Conservation (phyloP, 371 early-diverging fungal species). For the Choanephora cucurbitarum region DNA sequence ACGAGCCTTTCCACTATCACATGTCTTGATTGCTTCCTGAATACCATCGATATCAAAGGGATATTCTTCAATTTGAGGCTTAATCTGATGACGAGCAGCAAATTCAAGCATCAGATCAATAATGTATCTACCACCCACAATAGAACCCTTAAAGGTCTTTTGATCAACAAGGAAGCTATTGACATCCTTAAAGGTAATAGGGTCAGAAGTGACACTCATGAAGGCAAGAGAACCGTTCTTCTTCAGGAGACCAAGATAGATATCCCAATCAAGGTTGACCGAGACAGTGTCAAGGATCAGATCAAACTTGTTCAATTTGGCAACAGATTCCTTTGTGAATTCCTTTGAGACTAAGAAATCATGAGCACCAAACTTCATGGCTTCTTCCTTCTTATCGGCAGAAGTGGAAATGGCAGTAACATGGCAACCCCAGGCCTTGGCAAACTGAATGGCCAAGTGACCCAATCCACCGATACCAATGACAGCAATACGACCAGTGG, state of each 20-base stretch:
- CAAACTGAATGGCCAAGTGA: conserved; percentile 69
- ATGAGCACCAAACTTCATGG: conserved; percentile 68
- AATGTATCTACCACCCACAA: conserved; percentile 47
- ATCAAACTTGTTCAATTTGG: conserved; percentile 42
- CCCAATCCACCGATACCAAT: conserved; percentile 75
- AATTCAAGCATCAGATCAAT: conserved; percentile 51
- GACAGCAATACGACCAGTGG: conserved; percentile 60
- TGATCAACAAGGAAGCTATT: conserved; percentile 34
- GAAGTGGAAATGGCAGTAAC: conserved; percentile 39
- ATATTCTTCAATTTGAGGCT: conserved; percentile 51
- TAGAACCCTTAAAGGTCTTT: conserved; percentile 40
- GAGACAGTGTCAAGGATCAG: conserved; percentile 52
- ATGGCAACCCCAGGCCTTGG: conserved; percentile 62
- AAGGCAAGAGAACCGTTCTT: conserved; percentile 53
- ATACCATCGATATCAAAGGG: conserved; percentile 32
- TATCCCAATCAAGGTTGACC: conserved; percentile 45
- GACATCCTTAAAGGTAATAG: conserved; percentile 23
- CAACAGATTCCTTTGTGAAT: conserved; percentile 29
- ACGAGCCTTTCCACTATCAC: conserved; percentile 30
- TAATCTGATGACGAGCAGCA: conserved; percentile 54
- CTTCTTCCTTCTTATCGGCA: conserved; percentile 63
- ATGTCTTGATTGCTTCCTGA: conserved; percentile 29
- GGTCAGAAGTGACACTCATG: conserved; percentile 52
- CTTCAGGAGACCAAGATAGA: conserved; percentile 37
- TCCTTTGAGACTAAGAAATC: conserved; percentile 50